Conservation (phyloP, 2,329 filamentous ascomycete genomes). For the Penicillium sp. region DNA sequence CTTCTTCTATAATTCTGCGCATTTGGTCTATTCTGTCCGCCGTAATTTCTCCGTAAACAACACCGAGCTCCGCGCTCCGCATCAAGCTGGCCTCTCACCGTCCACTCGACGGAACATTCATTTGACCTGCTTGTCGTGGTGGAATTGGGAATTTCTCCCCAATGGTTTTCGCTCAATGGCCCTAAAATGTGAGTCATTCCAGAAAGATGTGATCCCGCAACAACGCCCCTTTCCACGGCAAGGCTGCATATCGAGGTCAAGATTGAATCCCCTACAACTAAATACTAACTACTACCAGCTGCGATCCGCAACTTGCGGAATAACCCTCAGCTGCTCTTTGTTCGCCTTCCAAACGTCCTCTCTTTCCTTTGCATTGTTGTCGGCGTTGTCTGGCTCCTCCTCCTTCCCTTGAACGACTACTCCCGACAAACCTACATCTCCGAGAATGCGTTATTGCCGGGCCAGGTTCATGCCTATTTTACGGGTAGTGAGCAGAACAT, state of each 20-base stretch:
- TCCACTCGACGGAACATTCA: constrained; percentile 11
- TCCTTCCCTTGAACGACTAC: constrained; percentile 88
- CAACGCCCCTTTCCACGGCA: constrained; percentile 2
- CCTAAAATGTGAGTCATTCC: constrained; percentile 43
- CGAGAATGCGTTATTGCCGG: constrained; percentile 92
- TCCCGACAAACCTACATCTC: constrained; percentile 94
- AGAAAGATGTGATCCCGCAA: neutral
- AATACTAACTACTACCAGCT: constrained; percentile 37
- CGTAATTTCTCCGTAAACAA: constrained; percentile 39
- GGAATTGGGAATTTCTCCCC: constrained; percentile 31
- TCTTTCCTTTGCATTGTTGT: constrained; percentile 82
- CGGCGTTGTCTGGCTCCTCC: constrained; percentile 84
- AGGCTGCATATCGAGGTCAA: constrained; percentile 12
- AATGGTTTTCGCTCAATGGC: constrained; percentile 42
- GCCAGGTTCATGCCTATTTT: constrained; percentile 98
- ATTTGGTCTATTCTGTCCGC: constrained; percentile 35
- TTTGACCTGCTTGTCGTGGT: constrained; percentile 17
- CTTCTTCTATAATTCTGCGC: constrained; percentile 33
- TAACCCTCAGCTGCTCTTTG: constrained; percentile 73
- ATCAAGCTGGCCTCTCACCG: constrained; percentile 18
- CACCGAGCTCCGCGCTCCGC: constrained; percentile 22
- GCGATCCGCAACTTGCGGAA: constrained; percentile 63
- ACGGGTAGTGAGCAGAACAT: constrained; percentile 94
- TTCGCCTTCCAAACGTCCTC: constrained; percentile 82
- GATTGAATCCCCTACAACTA: constrained; percentile 26